Evolutionary conservation across 352 stramenopile genomes (phyloP).

Genomic region (Phytophthora sansomeana): DNA sequence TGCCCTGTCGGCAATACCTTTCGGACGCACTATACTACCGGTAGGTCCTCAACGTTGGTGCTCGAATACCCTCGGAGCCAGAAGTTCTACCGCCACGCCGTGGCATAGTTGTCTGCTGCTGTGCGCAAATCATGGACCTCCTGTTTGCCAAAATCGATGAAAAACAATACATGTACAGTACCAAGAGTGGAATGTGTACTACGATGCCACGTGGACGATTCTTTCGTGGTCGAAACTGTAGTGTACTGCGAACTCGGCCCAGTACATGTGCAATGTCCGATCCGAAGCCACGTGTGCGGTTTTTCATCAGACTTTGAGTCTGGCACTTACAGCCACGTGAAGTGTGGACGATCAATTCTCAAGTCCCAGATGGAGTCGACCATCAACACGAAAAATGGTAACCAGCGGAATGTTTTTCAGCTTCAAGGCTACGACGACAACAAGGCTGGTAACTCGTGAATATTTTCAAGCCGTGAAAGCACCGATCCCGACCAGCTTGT

Average conservation of each 20-base stretch:
- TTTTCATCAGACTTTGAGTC: conserved; percentile 19
- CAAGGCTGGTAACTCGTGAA: not conserved
- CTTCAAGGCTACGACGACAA: conserved; percentile 5
- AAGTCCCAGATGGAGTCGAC: conserved; percentile 27
- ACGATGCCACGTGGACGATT: conserved; percentile 8
- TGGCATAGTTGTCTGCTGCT: too few species aligned
- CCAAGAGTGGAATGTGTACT: not conserved
- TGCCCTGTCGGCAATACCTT: too few species aligned
- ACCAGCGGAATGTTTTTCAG: not conserved
- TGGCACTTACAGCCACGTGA: conserved; percentile 6
- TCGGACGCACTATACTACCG: too few species aligned
- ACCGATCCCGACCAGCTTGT: conserved; percentile 24
- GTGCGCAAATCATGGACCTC: too few species aligned
- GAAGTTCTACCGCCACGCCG: too few species aligned
- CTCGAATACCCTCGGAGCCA: too few species aligned
- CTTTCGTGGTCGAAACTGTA: conserved; percentile 22
- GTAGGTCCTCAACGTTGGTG: too few species aligned
- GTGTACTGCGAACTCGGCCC: not conserved
- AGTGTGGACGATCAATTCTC: conserved; percentile 15
- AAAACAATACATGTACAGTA: too few species aligned
- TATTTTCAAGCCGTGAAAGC: not conserved
- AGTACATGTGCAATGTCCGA: conserved; percentile 10
- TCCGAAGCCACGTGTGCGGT: conserved; percentile 28
- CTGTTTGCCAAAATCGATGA: too few species aligned
- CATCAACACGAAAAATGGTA: conserved; percentile 4